Conservation (phyloP, 2,329 filamentous ascomycete species). For the Exophiala viscosa region DNA sequence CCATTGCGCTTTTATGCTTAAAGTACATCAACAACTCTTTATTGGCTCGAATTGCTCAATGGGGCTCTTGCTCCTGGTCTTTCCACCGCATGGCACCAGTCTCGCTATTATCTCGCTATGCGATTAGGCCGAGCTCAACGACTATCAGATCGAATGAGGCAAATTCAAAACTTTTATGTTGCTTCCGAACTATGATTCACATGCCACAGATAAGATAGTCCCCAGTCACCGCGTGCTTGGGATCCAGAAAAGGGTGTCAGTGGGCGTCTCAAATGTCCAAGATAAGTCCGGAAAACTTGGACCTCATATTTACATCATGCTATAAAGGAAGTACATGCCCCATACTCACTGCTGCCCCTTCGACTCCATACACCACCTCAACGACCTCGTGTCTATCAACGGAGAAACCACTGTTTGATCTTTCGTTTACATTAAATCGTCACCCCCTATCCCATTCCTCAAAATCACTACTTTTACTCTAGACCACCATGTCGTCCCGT, state of each 20-base stretch:
- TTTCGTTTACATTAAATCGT: too few relatives aligned
- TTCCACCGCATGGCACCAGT: neutral
- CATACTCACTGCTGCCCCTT: neutral
- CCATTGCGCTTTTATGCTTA: constrained; percentile 13
- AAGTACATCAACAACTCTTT: neutral
- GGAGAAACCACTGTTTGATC: too few relatives aligned
- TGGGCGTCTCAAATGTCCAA: neutral
- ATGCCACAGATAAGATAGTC: too few relatives aligned
- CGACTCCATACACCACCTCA: neutral
- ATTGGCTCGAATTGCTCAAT: constrained; percentile 3
- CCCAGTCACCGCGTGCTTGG: too few relatives aligned
- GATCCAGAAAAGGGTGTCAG: too few relatives aligned
- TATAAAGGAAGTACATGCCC: neutral
- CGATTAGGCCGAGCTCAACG: neutral
- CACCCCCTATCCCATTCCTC: neutral
- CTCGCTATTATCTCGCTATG: constrained; percentile 2
- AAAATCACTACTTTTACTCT: too few relatives aligned
- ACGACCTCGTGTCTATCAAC: too few relatives aligned
- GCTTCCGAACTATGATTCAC: too few relatives aligned
- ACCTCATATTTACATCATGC: constrained; percentile 2
- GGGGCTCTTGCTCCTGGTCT: neutral
- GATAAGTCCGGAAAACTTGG: neutral
- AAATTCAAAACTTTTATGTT: too few relatives aligned
- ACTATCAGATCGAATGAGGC: neutral
- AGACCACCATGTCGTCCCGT: constrained; percentile 5